Evolutionary conservation across 768 basidiomycete species (phyloP).

Genomic region (Dendrothele bispora): DNA sequence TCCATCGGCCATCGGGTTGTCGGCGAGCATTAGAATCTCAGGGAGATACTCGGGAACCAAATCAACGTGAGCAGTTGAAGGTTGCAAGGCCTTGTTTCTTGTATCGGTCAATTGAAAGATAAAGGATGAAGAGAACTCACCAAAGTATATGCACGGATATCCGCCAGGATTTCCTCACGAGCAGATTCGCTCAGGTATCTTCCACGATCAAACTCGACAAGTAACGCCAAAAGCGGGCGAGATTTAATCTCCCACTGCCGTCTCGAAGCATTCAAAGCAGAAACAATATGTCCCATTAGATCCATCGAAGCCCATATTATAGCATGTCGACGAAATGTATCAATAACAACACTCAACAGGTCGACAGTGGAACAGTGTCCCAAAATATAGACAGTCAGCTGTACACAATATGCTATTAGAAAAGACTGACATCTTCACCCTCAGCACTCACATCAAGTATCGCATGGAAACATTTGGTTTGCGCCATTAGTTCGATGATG

Average conservation of each 20-base stretch:
- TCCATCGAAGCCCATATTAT: constrained; percentile 82
- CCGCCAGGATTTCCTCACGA: constrained; percentile 59
- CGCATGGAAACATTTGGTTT: constrained; percentile 62
- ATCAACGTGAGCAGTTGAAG: constrained; percentile 34
- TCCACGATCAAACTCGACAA: constrained; percentile 66
- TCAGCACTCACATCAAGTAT: constrained; percentile 61
- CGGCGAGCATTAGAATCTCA: constrained; percentile 68
- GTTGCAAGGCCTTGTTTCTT: constrained; percentile 44
- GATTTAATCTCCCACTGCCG: constrained; percentile 66
- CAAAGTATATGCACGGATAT: constrained; percentile 60
- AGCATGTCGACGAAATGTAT: constrained; percentile 68
- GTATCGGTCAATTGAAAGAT: background rate
- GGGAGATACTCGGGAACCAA: constrained; percentile 49
- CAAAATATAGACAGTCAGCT: constrained; percentile 58
- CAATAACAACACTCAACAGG: constrained; percentile 61
- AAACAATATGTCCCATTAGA: constrained; percentile 50
- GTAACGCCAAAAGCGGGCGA: constrained; percentile 58
- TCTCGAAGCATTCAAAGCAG: constrained; percentile 62
- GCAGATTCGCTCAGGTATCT: constrained; percentile 53
- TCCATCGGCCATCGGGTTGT: constrained; percentile 57
- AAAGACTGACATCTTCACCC: background rate
- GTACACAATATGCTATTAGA: background rate
- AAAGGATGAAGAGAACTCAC: constrained; percentile 36
- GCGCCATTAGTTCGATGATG: constrained; percentile 58
- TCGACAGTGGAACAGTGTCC: constrained; percentile 51